These are phyloP conservation scores for Endotrypanum monterogeii DNA, from an alignment of 208 protist genomes.

Conservation along the genomic window DNA sequence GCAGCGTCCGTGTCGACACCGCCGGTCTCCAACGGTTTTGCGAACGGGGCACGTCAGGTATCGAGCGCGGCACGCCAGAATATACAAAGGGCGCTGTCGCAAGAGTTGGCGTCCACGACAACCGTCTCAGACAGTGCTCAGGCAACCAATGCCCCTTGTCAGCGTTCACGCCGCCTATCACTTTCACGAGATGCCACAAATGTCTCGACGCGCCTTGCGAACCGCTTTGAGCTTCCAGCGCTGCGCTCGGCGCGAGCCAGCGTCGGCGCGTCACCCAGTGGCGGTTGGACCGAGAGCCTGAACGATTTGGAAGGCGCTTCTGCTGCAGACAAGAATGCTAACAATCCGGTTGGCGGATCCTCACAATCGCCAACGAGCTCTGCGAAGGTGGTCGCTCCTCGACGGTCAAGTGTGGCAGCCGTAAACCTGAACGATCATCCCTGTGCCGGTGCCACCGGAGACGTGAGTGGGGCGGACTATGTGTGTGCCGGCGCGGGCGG, in stretches of 20 bases:
- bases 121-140: neutral
- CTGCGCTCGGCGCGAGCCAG: neutral
- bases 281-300: neutral
- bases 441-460: neutral
- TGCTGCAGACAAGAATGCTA: neutral
- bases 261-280: neutral
- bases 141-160: neutral
- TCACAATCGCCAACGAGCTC: slow-evolving; percentile 8
- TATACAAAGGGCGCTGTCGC: neutral
- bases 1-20: neutral
- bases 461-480: neutral
- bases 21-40: neutral
- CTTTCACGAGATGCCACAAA: slow-evolving; percentile 19
- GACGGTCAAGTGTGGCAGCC: slow-evolving; percentile 23
- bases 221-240: slow-evolving; percentile 10
- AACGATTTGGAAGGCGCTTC: neutral
- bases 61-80: neutral
- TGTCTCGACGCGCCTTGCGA: slow-evolving; percentile 11
- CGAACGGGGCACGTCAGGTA: neutral
- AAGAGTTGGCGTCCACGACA: neutral
- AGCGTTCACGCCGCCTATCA: slow-evolving; percentile 7
- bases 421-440: slow-evolving; percentile 18
- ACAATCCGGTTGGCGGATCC: neutral
- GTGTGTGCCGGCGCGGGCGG: neutral
- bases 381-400: slow-evolving; percentile 26